A percentile compares a stretch with the other conserved stretches of the same genome.
phyloP scores from a whole-genome alignment of 345 rosid species.

The Kandelia obovata region DNA sequence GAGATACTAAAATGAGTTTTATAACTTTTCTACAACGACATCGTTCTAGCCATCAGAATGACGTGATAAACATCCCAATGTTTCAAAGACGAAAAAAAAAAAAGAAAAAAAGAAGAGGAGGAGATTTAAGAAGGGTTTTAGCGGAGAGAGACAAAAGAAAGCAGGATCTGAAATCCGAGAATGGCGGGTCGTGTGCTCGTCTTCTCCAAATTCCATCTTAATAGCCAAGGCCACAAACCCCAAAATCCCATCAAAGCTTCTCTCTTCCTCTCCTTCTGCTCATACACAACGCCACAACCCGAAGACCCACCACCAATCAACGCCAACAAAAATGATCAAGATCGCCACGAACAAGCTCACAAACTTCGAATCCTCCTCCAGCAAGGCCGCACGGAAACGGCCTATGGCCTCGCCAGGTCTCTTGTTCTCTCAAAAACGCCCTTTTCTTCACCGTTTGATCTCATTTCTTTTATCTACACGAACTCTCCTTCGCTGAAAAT shows the following conservation, averaged over 20 bases:
- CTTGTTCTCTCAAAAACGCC: slow-evolving; percentile 37
- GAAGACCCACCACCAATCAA: not conserved
- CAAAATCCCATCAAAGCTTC: no score
- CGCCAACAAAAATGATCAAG: slow-evolving; percentile 16
- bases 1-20: no score
- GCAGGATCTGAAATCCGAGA: no score
- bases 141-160: no score
- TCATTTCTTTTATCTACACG: slow-evolving; percentile 46
- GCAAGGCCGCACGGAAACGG: slow-evolving; percentile 42
- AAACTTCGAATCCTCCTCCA: slow-evolving; percentile 53
- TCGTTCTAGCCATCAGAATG: no score
- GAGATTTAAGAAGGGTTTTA: no score
- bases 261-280: not conserved
- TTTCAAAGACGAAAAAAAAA: no score
- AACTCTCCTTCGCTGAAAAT: slow-evolving; percentile 41
- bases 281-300: not conserved
- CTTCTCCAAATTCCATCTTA: not conserved
- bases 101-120: no score
- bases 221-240: not conserved
- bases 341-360: slow-evolving; percentile 36
- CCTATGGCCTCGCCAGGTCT: slow-evolving; percentile 40
- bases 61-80: no score
- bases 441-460: slow-evolving; percentile 46
- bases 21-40: no score
- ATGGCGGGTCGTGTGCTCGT: not conserved